Base-by-base conservation (phyloP, 371 early-diverging fungal species). In the Mucor ambiguus region DNA sequence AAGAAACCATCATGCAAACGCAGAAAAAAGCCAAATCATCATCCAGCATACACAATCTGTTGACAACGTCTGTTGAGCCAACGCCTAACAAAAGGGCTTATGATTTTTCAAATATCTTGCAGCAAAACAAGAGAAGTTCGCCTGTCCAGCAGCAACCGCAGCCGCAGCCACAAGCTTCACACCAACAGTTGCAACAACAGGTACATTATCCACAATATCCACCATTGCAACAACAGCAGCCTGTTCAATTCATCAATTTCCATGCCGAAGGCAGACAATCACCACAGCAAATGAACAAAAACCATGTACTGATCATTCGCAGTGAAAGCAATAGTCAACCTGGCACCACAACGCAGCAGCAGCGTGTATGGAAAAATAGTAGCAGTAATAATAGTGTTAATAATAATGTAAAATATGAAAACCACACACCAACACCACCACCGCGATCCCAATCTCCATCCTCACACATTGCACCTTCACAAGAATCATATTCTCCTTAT, bases 191-290 rank as follows among this genome's bases (percentile, higher is more conserved):
- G n/a, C 33, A 44, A 38, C 62, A 61, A 11, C 61, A 67, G 41
- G 12, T 11, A 4, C 38, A 28, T 24, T n/a, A 55, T 10, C 44
- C 55, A 12, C 56, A 55, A 22, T 38, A 14, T 5, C 57, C 46
- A 24, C n/a, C 35, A 10, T 22, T 35, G 28, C 58, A 56, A 9
- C 56, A 62, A 29, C 26, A 59, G 24, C 66, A 48, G 14, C 61
- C 70, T 57, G 64, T 64, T 33, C 70, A 70, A 28, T 64, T 64
- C 35, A 70, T 66, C 30, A 70, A 70, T 43, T 62, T 66, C n/a
- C 70, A 70, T 62, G 66, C 62, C 2, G 68, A 68, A 20, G 52
- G 38, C 8, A 62, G 68, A 57, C 61, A 61, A 41, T 33, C 44
- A 0, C 26, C 62, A 26, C 22, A 44, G 7, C 32, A 43, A 18